Percentiles rank a stretch among this genome's conserved stretches.
Conservation (phyloP, 2,329 filamentous ascomycete genomes). For the Verticillium albo-atrum region DNA sequence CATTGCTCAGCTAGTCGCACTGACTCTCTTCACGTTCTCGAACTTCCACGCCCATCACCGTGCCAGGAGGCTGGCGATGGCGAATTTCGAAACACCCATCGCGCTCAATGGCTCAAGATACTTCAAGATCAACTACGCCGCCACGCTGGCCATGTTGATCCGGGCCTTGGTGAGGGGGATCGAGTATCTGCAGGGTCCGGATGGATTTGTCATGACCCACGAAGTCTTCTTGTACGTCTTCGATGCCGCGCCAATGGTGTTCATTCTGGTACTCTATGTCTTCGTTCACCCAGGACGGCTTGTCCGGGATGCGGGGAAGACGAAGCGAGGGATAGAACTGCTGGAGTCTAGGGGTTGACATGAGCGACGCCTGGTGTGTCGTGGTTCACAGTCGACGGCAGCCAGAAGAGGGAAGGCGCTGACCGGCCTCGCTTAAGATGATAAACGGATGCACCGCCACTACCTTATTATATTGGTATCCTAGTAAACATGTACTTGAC, state of each 20-base stretch:
- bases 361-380: no score
- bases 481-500: no score
- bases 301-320: conserved; percentile 4
- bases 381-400: no score
- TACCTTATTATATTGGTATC: no score
- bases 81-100: background rate
- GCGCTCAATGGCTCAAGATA: conserved; percentile 10
- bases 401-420: no score
- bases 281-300: conserved; percentile 12
- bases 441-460: no score
- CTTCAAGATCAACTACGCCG: conserved; percentile 11
- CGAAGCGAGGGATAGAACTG: background rate
- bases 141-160: conserved; percentile 9
- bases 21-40: conserved; percentile 35
- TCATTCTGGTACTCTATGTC: conserved; percentile 26
- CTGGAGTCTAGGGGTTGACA: background rate
- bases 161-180: conserved; percentile 13
- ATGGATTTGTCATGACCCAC: conserved; percentile 32
- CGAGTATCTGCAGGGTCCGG: conserved; percentile 13
- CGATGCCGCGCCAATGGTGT: conserved; percentile 33
- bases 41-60: conserved; percentile 1
- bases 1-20: conserved; percentile 44
- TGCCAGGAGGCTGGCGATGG: background rate
- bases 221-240: conserved; percentile 38
- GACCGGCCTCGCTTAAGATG: no score